phyloP scores from a whole-genome alignment of 495 filamentous ascomycete genomes.

The Penicillium atrosanguineum region DNA sequence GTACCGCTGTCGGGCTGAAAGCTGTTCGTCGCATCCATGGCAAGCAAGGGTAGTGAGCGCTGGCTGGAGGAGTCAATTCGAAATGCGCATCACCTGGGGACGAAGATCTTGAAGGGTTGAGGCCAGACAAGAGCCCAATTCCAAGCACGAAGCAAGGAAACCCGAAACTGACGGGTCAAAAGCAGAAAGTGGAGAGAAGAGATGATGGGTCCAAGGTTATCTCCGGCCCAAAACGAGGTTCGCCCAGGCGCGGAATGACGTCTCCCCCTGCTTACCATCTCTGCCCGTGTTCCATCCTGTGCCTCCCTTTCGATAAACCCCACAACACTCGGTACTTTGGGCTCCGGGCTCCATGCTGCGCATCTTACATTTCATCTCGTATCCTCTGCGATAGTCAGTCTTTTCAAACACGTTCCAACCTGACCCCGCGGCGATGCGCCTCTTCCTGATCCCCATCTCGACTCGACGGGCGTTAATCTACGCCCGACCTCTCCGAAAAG shows the following conservation, averaged over 20 bases:
- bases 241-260: slow-evolving; percentile 33
- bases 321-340: not conserved
- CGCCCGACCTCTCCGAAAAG: slow-evolving; percentile 66
- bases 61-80: slow-evolving; percentile 15
- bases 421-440: slow-evolving; percentile 63
- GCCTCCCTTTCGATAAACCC: not conserved
- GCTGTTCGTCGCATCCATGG: slow-evolving; percentile 19
- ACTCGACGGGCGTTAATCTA: slow-evolving; percentile 90
- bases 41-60: slow-evolving; percentile 1
- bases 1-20: slow-evolving; percentile 11
- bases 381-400: not conserved
- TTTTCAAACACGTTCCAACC: not conserved
- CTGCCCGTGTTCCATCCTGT: not conserved
- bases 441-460: slow-evolving; percentile 94
- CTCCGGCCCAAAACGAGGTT: slow-evolving; percentile 8
- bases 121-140: not conserved
- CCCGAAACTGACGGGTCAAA: not conserved
- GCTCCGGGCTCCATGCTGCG: not conserved
- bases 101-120: not conserved
- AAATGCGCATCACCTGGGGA: slow-evolving; percentile 4
- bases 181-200: not conserved
- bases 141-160: not conserved
- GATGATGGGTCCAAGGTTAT: slow-evolving; percentile 4
- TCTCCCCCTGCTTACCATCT: slow-evolving; percentile 17
- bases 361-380: not conserved